These are phyloP conservation scores for Lathyrus tuberosus DNA, from an alignment of 306 rosid genomes.

Conservation along the genomic window DNA sequence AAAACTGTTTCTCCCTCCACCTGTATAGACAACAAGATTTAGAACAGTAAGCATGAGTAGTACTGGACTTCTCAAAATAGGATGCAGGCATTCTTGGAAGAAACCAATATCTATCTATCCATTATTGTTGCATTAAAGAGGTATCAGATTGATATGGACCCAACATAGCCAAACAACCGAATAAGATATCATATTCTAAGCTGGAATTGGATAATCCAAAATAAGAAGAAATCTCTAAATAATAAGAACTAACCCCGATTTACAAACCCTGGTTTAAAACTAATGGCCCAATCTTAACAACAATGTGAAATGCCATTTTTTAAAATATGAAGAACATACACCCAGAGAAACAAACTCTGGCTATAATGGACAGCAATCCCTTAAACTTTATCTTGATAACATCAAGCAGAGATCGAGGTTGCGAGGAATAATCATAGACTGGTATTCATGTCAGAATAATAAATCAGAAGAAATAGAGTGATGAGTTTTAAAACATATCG, in stretches of 20 bases:
- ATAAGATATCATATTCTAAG: conserved; percentile 8
- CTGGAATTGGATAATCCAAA: conserved; percentile 10
- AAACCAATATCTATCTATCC: neutral
- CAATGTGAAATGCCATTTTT: neutral
- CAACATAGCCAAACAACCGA: conserved; percentile 15
- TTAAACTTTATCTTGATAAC: neutral
- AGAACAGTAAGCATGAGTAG: neutral
- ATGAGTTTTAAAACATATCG: neutral
- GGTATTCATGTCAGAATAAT: conserved; percentile 9
- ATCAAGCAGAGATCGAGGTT: neutral
- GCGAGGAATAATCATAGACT: conserved; percentile 14
- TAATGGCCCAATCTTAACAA: neutral
- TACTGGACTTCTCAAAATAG: neutral
- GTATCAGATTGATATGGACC: conserved; percentile 2
- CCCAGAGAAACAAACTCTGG: neutral
- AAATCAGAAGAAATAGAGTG: neutral
- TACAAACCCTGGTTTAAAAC: conserved; percentile 1
- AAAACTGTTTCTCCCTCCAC: conserved; percentile 77
- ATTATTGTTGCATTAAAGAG: neutral
- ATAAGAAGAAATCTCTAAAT: conserved; percentile 6
- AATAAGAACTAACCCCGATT: neutral
- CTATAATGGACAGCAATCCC: neutral
- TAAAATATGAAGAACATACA: neutral
- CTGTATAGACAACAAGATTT: conserved; percentile 46
- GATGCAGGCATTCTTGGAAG: conserved; percentile 2